Percentiles rank a stretch among this genome's conserved stretches.
Conservation (phyloP, 116 monocot species). For the Cymodocea nodosa region DNA sequence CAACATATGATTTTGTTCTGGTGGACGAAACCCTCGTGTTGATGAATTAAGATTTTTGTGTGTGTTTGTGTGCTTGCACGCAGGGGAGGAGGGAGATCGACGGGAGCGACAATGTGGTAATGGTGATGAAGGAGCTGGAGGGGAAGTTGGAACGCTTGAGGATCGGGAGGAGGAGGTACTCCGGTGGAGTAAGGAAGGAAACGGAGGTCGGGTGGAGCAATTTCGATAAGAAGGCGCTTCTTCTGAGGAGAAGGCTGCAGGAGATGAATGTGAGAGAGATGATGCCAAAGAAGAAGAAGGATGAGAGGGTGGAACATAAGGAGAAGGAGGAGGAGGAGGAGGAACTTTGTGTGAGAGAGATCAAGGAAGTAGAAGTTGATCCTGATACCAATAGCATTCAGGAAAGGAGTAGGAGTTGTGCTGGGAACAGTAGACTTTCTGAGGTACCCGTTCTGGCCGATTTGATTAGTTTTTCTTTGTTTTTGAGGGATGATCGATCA, state of each 20-base stretch:
- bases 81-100: slow-evolving; percentile 65
- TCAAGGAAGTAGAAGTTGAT: slow-evolving; percentile 26
- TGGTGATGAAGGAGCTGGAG: slow-evolving; percentile 17
- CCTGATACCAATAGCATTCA: not conserved
- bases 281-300: slow-evolving; percentile 10
- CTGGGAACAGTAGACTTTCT: slow-evolving; percentile 2
- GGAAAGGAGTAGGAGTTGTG: not conserved
- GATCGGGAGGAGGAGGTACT: slow-evolving; percentile 1
- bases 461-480: not conserved
- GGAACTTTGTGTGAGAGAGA: slow-evolving; percentile 22
- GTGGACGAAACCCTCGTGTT: not conserved
- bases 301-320: slow-evolving; percentile 10
- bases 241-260: slow-evolving; percentile 38
- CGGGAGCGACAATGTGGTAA: slow-evolving; percentile 8
- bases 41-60: not conserved
- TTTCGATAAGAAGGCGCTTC: slow-evolving; percentile 40
- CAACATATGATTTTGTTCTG: not conserved
- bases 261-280: slow-evolving; percentile 21
- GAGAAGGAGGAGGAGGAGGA: slow-evolving; percentile 17
- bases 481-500: not conserved
- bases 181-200: slow-evolving; percentile 2
- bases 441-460: not conserved
- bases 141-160: slow-evolving; percentile 23
- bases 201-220: slow-evolving; percentile 8
- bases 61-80: not conserved